Percentiles rank a stretch among this genome's conserved stretches.
Evolutionary conservation across 1,284 basidiomycete species (phyloP).

Genomic region (Ceratobasidium sp.): DNA sequence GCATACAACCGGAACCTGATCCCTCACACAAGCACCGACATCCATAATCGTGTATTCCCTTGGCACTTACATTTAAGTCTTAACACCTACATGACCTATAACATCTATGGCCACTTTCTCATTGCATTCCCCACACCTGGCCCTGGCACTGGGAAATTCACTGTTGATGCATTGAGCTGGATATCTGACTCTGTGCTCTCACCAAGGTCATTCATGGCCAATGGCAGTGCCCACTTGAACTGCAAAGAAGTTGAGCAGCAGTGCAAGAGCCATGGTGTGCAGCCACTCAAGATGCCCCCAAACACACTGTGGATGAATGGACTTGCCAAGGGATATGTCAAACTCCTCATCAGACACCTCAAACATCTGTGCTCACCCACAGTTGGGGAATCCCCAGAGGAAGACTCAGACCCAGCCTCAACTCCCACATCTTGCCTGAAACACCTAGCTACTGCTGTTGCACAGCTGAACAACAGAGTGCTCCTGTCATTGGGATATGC

Average conservation of each 20-base stretch:
- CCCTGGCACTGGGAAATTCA: constrained; percentile 54
- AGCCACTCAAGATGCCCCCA: constrained; percentile 53
- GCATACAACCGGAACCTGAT: no score
- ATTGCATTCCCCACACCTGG: constrained; percentile 49
- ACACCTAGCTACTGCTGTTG: constrained; percentile 43
- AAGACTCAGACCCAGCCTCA: neutral
- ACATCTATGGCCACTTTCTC: constrained; percentile 16
- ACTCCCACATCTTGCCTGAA: constrained; percentile 45
- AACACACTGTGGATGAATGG: constrained; percentile 62
- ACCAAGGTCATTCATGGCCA: constrained; percentile 58
- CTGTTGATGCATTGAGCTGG: constrained; percentile 49
- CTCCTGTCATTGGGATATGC: constrained; percentile 45
- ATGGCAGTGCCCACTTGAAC: constrained; percentile 60
- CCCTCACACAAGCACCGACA: no score
- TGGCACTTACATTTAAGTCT: no score
- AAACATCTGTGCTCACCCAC: constrained; percentile 56
- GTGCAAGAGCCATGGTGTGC: constrained; percentile 51
- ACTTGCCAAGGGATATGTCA: constrained; percentile 54
- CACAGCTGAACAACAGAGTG: constrained; percentile 47
- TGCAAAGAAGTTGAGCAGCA: constrained; percentile 55
- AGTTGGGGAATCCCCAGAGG: constrained; percentile 51
- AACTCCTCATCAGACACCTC: constrained; percentile 54
- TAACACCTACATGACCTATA: no score
- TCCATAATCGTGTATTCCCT: no score
- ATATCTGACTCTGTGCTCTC: constrained; percentile 53